These are phyloP conservation scores for Monosporascus ibericus DNA, from an alignment of 2,329 filamentous ascomycete genomes.

Conservation along the genomic window DNA sequence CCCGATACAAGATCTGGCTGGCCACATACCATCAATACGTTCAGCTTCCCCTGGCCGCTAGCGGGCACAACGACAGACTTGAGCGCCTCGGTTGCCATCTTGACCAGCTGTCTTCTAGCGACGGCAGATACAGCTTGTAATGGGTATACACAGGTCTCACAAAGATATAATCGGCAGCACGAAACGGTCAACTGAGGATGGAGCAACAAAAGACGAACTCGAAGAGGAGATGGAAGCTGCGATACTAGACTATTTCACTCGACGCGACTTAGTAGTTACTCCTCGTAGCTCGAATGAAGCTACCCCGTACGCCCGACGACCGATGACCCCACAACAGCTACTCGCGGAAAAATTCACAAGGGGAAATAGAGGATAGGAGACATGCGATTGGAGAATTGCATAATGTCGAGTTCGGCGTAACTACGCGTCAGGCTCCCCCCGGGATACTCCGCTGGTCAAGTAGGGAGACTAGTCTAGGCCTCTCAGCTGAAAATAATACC, in stretches of 20 bases:
- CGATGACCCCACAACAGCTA: background rate
- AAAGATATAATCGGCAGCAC: too few relatives aligned
- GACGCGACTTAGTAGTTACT: background rate
- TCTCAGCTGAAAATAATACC: too few relatives aligned
- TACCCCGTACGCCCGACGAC: background rate
- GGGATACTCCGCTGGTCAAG: too few relatives aligned
- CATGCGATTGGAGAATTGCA: background rate
- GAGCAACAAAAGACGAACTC: too few relatives aligned
- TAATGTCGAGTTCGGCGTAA: too few relatives aligned
- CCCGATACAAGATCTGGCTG: background rate
- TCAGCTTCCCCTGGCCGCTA: slow-evolving; percentile 41
- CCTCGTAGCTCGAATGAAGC: background rate
- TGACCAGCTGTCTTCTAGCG: background rate
- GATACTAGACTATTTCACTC: background rate
- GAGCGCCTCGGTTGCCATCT: slow-evolving; percentile 17
- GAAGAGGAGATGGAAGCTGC: background rate
- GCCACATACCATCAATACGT: slow-evolving; percentile 59
- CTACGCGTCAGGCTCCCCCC: too few relatives aligned
- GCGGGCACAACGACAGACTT: slow-evolving; percentile 12
- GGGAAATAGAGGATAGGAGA: background rate
- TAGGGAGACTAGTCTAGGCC: too few relatives aligned
- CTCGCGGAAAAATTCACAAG: background rate
- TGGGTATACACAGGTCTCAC: too few relatives aligned
- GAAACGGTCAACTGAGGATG: too few relatives aligned
- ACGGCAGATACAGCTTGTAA: background rate